Conservation (phyloP, 2,329 filamentous ascomycete species). For the Aspergillus sp. region DNA sequence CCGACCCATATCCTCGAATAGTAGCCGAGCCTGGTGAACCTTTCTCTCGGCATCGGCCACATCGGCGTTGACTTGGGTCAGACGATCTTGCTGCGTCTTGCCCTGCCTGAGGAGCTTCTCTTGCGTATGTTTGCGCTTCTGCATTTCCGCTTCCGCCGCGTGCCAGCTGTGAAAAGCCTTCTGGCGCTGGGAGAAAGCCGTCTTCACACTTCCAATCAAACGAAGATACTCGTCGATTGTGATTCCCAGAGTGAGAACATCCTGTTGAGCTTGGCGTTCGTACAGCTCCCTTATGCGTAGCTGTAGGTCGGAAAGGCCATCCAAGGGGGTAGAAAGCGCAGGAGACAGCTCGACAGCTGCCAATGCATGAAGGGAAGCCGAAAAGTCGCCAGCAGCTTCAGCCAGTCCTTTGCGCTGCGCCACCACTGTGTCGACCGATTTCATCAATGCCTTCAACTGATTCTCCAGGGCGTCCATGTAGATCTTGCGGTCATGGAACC, state of each 20-base stretch:
- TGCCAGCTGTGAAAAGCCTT: slow-evolving; percentile 97
- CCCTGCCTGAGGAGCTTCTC: slow-evolving; percentile 95
- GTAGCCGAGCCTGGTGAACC: slow-evolving; percentile 81
- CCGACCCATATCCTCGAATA: slow-evolving; percentile 97
- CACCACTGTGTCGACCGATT: slow-evolving; percentile 92
- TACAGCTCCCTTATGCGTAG: slow-evolving; percentile 93
- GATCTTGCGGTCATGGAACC: slow-evolving; percentile 95
- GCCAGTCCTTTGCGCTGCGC: slow-evolving; percentile 88
- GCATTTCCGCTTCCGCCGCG: slow-evolving; percentile 80
- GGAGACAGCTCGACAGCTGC: slow-evolving; percentile 91
- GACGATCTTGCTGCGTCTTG: slow-evolving; percentile 90
- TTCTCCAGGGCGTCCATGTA: slow-evolving; percentile 93
- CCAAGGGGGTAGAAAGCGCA: slow-evolving; percentile 81
- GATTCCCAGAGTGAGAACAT: slow-evolving; percentile 92
- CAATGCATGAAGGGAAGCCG: slow-evolving; percentile 85
- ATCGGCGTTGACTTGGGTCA: slow-evolving; percentile 89
- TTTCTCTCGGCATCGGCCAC: slow-evolving; percentile 93
- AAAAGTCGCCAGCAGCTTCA: slow-evolving; percentile 91
- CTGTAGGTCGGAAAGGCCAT: slow-evolving; percentile 89
- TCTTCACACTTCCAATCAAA: slow-evolving; percentile 91
- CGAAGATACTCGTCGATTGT: slow-evolving; percentile 98
- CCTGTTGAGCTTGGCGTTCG: slow-evolving; percentile 94
- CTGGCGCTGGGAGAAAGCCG: slow-evolving; percentile 86
- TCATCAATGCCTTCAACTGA: slow-evolving; percentile 85
- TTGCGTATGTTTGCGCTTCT: slow-evolving; percentile 84